Percentiles rank a stretch among this genome's conserved stretches.
These are phyloP conservation scores for Phlegmacium glaucopus DNA, from an alignment of 768 basidiomycete genomes.

Conservation along the genomic window DNA sequence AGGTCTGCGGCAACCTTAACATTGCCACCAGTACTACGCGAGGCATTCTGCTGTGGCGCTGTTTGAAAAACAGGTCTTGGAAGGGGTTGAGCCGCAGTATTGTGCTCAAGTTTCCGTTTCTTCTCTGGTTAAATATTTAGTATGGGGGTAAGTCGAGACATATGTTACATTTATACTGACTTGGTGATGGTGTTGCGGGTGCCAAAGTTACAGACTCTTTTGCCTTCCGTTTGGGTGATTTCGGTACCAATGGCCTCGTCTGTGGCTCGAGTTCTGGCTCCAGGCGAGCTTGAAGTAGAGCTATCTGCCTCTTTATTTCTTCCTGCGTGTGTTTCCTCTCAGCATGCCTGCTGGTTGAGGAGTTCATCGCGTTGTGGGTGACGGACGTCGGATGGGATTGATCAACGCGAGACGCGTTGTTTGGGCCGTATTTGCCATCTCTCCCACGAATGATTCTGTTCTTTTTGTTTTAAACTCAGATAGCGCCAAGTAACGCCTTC, in stretches of 20 bases:
- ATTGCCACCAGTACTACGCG: neutral
- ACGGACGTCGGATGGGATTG: neutral
- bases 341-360: constrained; percentile 39
- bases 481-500: constrained; percentile 5
- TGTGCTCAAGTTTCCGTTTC: constrained; percentile 41
- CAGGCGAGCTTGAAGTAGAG: constrained; percentile 40
- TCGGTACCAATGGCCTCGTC: constrained; percentile 15
- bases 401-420: constrained; percentile 13
- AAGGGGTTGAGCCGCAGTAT: constrained; percentile 11
- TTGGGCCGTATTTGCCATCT: constrained; percentile 11
- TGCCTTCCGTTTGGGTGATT: constrained; percentile 49
- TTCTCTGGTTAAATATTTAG: constrained; percentile 20
- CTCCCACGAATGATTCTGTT: constrained; percentile 15
- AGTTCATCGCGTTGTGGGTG: constrained; percentile 43
- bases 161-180: constrained; percentile 32
- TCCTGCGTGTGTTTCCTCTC: constrained; percentile 40
- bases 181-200: constrained; percentile 66
- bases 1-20: constrained; percentile 5
- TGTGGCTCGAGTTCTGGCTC: constrained; percentile 41
- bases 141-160: neutral
- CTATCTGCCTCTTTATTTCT: constrained; percentile 54
- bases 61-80: constrained; percentile 12
- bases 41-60: neutral
- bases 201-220: constrained; percentile 38
- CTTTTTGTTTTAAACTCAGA: constrained; percentile 30